Base-by-base conservation (phyloP, 768 basidiomycete species). In the Boletellus ananiceps region DNA sequence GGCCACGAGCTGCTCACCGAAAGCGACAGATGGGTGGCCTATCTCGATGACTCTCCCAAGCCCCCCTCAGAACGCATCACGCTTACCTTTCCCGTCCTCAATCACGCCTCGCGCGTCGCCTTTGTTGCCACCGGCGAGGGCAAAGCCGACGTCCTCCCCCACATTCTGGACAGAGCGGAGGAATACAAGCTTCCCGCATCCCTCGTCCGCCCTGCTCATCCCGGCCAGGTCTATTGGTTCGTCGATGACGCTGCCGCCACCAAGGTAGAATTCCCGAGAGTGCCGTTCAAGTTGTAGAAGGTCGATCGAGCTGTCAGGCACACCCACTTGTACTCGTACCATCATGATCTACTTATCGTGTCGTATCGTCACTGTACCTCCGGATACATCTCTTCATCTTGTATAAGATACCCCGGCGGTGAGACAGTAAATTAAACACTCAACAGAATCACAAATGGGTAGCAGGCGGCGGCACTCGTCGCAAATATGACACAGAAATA, bases 181-280 rank as follows among this genome's bases (percentile, higher is more conserved):
- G 64, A 73, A 46, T 8, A 34, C 31, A 84, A 84, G 2, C 74
- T 98, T 14, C 96, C 96, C 14, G 79, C 90, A 15, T 85, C 91
- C 11, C 76, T 84, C 42, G 92, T 99, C 44, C 80, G 77, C 53
- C 93, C 86, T 2, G 81, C 74, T 4, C 70, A 72, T 53, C 92
- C 89, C 18, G 95, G 95, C 27, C 84, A 88, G 46, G 76, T 96
- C 29, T 93, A 84, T 68, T 98, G 93, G 94, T 98, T 98, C 69
- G 83, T 88, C 32, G 93, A 97, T 69, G 83, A 91, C 41, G 84
- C 82, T 8, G 94, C 96, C 2, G 76, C 84, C 8, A 69, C 69
- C 38, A 81, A 84, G 56, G 76, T 86, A 27, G 59, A 73, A 60
- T 86, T 81, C 61, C 67, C 76, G 12, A 76, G 70, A 67, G 78